Evolutionary conservation across 2,329 filamentous ascomycete genomes (phyloP), one percentile per base, ranked within the genome.

Genomic region (Diaporthe aspalathi): DNA sequence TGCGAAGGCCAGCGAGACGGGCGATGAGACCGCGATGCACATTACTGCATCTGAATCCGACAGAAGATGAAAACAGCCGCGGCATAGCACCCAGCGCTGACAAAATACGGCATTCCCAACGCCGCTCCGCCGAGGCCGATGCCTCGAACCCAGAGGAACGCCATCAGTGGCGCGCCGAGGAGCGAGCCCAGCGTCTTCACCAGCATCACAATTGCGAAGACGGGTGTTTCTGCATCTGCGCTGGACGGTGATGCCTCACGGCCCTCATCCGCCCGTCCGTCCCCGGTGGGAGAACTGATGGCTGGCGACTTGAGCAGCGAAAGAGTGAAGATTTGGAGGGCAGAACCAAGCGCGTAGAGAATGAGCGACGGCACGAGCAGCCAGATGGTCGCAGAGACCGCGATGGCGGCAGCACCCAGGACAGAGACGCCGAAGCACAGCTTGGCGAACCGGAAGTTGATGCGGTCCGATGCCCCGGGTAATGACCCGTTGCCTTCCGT

Each of bases 131-230:
- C 82, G 0, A 81, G 73, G 0, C 77, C 76, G 17, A 87, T 83
- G 2, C 83, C 85, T n/a, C 75, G 74, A 6, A 86, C 82, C 85
- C 85, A 87, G 2, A 85, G 67, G 1, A 78, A 72, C 3, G 84
- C 84, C 84, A 87, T 86, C 11, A 84, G 74, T 0, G 84, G 83
- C 2, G 84, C 84, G 0, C 85, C 85, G 0, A 87, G 70, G 12
- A 87, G 78, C 8, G 84, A 84, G 4, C 85, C 85, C 0, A 83
- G 77, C 0, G 84, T 85, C 76, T 85, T 85, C 2, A 85, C 80
- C 74, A 87, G 79, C 84, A 87, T 87, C 17, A 85, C 84, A n/a
- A 87, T 81, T 2, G 85, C 84, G 70, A 86, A 86, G 2, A 86
- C 78, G 38, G 84, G 83, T 5, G 79, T 80, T 35, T 84, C 82